These are phyloP conservation scores for Quillaja saponaria DNA, from an alignment of 306 rosid genomes.

Conservation along the genomic window DNA sequence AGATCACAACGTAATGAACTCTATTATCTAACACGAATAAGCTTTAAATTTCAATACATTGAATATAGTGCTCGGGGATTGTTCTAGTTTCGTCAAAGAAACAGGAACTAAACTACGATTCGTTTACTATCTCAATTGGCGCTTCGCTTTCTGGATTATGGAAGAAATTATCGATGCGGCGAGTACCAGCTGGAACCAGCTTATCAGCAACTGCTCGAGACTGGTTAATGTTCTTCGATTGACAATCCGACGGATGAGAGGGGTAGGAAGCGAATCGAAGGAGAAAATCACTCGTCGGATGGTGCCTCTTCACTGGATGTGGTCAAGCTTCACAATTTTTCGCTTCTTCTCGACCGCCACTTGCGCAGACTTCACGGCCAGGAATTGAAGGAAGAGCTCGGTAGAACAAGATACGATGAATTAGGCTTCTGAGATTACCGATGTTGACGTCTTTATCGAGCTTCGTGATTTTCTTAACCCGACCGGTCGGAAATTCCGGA, in stretches of 20 bases:
- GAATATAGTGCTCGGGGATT: neutral
- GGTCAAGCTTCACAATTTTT: constrained; percentile 75
- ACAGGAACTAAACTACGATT: constrained; percentile 40
- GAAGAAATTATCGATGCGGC: constrained; percentile 77
- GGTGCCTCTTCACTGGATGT: constrained; percentile 79
- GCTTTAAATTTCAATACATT: neutral
- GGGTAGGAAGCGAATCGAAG: constrained; percentile 73
- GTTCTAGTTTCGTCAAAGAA: neutral
- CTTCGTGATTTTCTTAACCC: constrained; percentile 84
- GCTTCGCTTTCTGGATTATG: constrained; percentile 31
- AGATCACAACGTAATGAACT: neutral
- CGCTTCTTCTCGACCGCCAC: constrained; percentile 72
- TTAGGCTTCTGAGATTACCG: constrained; percentile 73
- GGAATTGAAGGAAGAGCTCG: constrained; percentile 68
- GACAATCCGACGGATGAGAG: constrained; percentile 36
- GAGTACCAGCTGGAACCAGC: constrained; percentile 41
- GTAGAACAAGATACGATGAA: constrained; percentile 68
- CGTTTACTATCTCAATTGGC: constrained; percentile 36
- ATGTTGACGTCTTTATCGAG: constrained; percentile 62
- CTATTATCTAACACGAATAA: neutral
- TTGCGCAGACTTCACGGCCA: constrained; percentile 70
- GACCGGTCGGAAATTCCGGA: constrained; percentile 59
- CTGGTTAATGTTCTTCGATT: constrained; percentile 35
- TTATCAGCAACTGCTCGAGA: constrained; percentile 37
- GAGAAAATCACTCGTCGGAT: constrained; percentile 74